Conservation (phyloP, 2,329 filamentous ascomycete species). For the Beauveria australis region DNA sequence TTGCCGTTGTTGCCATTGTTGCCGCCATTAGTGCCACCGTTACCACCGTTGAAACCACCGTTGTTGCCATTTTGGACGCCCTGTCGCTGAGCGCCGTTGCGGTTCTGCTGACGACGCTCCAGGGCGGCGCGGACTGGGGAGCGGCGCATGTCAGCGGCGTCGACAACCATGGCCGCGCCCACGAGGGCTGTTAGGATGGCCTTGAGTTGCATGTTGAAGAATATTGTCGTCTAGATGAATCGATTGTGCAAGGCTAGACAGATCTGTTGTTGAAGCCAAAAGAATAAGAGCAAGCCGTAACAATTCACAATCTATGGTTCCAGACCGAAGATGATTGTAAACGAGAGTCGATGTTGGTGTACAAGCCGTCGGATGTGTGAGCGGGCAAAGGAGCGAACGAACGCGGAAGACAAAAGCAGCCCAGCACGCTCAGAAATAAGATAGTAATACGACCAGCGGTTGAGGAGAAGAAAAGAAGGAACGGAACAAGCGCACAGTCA, state of each 20-base stretch:
- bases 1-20: conserved; percentile 6
- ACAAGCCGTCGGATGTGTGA: background rate
- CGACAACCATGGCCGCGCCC: conserved; percentile 36
- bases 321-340: conserved; percentile 37
- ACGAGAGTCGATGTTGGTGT: conserved; percentile 29
- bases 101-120: conserved; percentile 36
- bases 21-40: conserved; percentile 13
- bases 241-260: conserved; percentile 16
- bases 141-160: conserved; percentile 35
- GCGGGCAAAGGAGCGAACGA: conserved; percentile 40
- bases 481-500: conserved; percentile 17
- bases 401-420: conserved; percentile 28
- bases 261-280: conserved; percentile 16
- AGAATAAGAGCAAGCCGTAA: background rate
- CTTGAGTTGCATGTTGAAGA: conserved; percentile 41
- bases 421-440: conserved; percentile 19
- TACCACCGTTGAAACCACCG: conserved; percentile 5
- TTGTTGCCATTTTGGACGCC: conserved; percentile 12
- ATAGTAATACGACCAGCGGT: conserved; percentile 21
- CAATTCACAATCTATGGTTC: conserved; percentile 29
- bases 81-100: conserved; percentile 16
- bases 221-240: conserved; percentile 17
- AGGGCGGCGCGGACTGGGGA: conserved; percentile 30
- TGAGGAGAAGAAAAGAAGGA: conserved; percentile 16
- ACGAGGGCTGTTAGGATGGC: conserved; percentile 39